These are phyloP conservation scores for Dalbergia cochinchinensis DNA, from an alignment of 306 rosid species.

Conservation along the genomic window DNA sequence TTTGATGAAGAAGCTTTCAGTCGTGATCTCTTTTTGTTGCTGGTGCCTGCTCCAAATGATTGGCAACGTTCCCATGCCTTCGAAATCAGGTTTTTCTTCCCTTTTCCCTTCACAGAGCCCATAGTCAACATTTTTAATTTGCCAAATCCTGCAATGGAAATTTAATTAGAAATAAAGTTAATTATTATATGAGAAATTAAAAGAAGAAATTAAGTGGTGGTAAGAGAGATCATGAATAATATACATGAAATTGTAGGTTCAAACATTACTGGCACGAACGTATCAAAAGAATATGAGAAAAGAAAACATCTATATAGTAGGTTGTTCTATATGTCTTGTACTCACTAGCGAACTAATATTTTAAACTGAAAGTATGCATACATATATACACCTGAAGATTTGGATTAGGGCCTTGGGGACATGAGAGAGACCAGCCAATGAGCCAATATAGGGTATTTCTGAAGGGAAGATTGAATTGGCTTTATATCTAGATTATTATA, in stretches of 20 bases:
- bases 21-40: background rate
- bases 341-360: background rate
- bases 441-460: background rate
- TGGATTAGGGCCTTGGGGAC: background rate
- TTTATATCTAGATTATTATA: constrained; percentile 7
- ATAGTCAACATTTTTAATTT: constrained; percentile 25
- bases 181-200: background rate
- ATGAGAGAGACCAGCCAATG: background rate
- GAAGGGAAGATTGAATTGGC: background rate
- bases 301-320: too few species aligned
- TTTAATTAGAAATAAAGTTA: background rate
- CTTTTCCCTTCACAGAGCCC: constrained; percentile 48
- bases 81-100: constrained; percentile 45
- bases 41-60: constrained; percentile 27
- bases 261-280: too few species aligned
- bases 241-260: too few species aligned
- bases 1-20: constrained; percentile 12
- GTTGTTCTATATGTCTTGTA: too few species aligned
- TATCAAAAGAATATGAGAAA: too few species aligned
- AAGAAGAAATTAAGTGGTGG: too few species aligned
- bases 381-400: background rate
- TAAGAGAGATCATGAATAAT: too few species aligned
- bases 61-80: constrained; percentile 57
- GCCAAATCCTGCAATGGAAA: constrained; percentile 14
- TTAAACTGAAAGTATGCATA: background rate